Evolutionary conservation across 768 basidiomycete genomes (phyloP), one percentile per base, ranked within the genome.

Genomic region (Russula compacta): DNA sequence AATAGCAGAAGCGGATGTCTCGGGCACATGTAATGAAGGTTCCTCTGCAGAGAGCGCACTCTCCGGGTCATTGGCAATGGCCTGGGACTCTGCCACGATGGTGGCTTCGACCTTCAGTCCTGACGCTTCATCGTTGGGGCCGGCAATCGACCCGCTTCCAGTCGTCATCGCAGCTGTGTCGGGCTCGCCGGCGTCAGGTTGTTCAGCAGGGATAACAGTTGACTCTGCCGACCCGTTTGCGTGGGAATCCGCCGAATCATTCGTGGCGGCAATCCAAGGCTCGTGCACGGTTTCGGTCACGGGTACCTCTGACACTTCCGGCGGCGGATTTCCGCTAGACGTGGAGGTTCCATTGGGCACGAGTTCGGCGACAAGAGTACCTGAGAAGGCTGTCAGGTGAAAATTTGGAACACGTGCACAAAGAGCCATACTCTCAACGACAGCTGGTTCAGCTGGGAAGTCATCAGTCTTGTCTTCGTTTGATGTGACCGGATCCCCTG

Each of bases 341-440:
- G 55, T 17, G 14, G 54, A 36, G 3, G 38, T 14, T 51, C 19
- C 58, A 36, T 8, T 38, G 10, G 6, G n/a, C 21, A 24, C 29
- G 8, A 3, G 52, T 24, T 42, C 61, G n/a, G 40, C 35, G 21
- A 29, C 39, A n/a, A 21, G 51, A 8, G 15, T n/a, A 15, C 50
- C 64, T 65, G 29, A 43, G n/a, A 19, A 53, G 15, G 43, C 10
- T 24, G 42, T 62, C 11, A 62, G 51, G 19, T 24, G 21, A 29
- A 29, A 32, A 15, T 12, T n/a, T 15, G 12, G 10, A 43, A 53
- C n/a, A 19, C 14, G 39, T 17, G 19, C 42, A 15, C 12, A 8
- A 40, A 48, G 39, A 17, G n/a, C 6, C 56, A 47, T 53, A 62
- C 61, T n/a, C 19, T 62, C 56, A 52, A 21, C 24, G 21, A 44